Base-by-base conservation (phyloP, 805 yeast species). In the Kregervanrija fluxuum region DNA sequence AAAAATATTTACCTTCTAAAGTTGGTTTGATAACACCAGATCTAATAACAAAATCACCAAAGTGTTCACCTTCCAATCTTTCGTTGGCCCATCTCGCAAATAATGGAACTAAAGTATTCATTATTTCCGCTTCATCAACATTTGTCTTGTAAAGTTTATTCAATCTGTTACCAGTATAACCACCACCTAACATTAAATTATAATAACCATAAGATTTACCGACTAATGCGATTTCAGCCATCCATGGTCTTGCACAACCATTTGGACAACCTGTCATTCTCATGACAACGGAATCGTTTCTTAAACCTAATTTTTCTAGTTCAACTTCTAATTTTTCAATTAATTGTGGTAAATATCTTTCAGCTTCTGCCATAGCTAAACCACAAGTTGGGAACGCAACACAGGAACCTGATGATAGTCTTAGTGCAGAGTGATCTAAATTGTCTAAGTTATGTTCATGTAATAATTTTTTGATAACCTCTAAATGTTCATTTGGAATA, bases 221-320 rank as follows among this genome's bases (percentile, higher is more conserved):
- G 46, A 91, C 95, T 48, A 89, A 74, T 0, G 97, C 98, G 47
- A 91, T 80, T 65, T 91, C 98, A 4, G 97, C 98, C 42, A 91
- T 69, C 97, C 97, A 91, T 30, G 98, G 98, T 66, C 98, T 81
- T 17, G 98, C 93, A 73, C 98, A 91, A 54, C 98, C 98, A 65
- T 91, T 91, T 44, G 97, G 97, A 75, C 98, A 91, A 46, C 98
- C 98, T 30, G 97, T 91, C 97, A 91, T 90, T 71, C 98, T 80
- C 95, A 91, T 85, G 17, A 89, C 95, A 53, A 91, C 76, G 8
- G 95, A 82, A 66, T 91, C 98, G 57, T 89, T 96, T 61, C 95
- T 84, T 56, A 91, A 75, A 8, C 98, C 98, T 53, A 81, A 80
- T 59, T 89, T 95, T 67, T 91, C 97, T 47, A 91, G 71, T 15